These are phyloP conservation scores for Amanita polypyramis DNA, from an alignment of 768 basidiomycete species.

Conservation along the genomic window DNA sequence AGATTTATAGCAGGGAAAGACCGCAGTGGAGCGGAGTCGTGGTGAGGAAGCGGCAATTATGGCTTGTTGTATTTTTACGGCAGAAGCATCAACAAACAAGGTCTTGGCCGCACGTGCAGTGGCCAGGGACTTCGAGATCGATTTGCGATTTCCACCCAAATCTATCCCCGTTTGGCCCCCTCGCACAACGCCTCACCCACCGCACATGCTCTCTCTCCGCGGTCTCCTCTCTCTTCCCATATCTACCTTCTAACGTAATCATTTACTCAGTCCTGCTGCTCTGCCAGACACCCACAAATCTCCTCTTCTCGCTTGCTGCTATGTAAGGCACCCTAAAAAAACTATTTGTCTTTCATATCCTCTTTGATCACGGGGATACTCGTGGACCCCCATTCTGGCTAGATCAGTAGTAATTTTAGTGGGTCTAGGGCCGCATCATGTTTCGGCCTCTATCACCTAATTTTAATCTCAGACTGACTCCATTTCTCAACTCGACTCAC, in stretches of 20 bases:
- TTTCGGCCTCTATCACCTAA: constrained; percentile 1
- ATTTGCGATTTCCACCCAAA: constrained; percentile 20
- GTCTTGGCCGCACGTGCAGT: constrained; percentile 33
- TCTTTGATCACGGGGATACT: background rate
- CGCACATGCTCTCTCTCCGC: constrained; percentile 7
- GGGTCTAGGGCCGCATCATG: constrained; percentile 1
- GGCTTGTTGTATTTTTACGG: constrained; percentile 39
- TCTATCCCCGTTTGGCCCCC: constrained; percentile 26
- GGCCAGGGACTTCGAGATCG: constrained; percentile 16
- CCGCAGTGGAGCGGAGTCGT: constrained; percentile 38
- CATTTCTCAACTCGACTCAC: background rate
- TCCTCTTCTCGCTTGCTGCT: constrained; percentile 2
- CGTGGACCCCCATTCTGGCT: background rate
- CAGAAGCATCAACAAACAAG: constrained; percentile 44
- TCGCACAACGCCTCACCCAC: constrained; percentile 2
- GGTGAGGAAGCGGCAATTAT: constrained; percentile 37
- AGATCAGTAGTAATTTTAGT: background rate
- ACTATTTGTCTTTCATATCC: background rate
- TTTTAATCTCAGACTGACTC: background rate
- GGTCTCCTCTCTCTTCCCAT: background rate
- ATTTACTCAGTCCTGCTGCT: too few species aligned
- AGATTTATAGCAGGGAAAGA: constrained; percentile 26
- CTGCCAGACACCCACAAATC: background rate
- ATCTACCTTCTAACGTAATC: background rate
- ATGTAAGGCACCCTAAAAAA: background rate